phyloP scores from a whole-genome alignment of 176 grass and related monocot species.

The Elymus sibiricus region DNA sequence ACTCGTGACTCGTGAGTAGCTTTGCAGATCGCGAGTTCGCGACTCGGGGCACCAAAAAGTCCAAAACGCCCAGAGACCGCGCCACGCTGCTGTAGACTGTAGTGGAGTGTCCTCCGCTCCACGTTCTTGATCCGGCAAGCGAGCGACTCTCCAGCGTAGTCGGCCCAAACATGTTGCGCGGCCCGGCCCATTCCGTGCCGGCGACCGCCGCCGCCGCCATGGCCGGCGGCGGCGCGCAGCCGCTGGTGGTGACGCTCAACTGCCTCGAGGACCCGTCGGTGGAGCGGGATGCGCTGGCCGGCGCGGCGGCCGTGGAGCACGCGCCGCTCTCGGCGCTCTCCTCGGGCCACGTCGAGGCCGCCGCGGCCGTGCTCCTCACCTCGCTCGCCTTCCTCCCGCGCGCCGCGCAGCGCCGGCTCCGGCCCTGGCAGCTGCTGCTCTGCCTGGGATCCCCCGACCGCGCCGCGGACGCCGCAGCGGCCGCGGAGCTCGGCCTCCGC shows the following conservation, averaged over 20 bases:
- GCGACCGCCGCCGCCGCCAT: background rate
- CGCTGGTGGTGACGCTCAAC: slow-evolving; percentile 72
- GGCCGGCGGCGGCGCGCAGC: background rate
- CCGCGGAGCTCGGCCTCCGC: slow-evolving; percentile 81
- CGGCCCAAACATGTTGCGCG: slow-evolving; percentile 45
- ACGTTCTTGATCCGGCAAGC: background rate
- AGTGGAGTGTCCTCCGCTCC: background rate
- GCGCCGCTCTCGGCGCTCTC: slow-evolving; percentile 60
- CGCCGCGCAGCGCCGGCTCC: slow-evolving; percentile 76
- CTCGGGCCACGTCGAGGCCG: slow-evolving; percentile 55
- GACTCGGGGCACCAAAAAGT: background rate
- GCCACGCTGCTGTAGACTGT: background rate
- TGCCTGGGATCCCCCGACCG: slow-evolving; percentile 81
- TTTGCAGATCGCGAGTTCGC: background rate
- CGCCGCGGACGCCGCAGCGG: slow-evolving; percentile 56
- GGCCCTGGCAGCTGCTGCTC: slow-evolving; percentile 89
- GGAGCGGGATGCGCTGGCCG: slow-evolving; percentile 64
- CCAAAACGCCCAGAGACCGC: background rate
- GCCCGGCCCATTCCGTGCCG: slow-evolving; percentile 30
- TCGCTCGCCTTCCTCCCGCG: slow-evolving; percentile 87
- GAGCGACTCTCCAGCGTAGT: background rate
- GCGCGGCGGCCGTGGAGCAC: slow-evolving; percentile 69
- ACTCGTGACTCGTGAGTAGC: background rate
- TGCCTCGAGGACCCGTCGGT: slow-evolving; percentile 74
- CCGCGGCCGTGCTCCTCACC: slow-evolving; percentile 63